Conservation (phyloP, 768 basidiomycete species). For the Suillus subalutaceus region DNA sequence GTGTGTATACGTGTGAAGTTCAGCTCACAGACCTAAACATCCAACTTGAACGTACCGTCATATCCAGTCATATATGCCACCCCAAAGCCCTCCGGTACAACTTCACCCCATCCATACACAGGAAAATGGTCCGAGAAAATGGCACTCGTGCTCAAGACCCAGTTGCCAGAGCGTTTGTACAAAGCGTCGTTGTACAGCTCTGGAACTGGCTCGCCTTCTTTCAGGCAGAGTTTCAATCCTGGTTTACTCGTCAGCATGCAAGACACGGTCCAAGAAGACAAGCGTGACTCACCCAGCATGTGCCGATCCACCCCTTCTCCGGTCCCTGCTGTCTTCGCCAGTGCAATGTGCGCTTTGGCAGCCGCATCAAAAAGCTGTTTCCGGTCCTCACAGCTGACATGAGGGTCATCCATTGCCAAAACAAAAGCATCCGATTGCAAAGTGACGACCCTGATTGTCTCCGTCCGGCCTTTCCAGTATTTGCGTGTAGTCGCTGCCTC, state of each 20-base stretch:
- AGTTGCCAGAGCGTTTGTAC: conserved; percentile 69
- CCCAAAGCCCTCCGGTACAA: conserved; percentile 93
- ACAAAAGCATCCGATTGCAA: conserved; percentile 79
- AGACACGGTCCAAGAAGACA: neutral
- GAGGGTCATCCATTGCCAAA: conserved; percentile 65
- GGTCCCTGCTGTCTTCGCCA: conserved; percentile 67
- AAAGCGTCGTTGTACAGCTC: conserved; percentile 78
- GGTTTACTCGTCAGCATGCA: neutral
- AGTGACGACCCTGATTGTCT: conserved; percentile 87
- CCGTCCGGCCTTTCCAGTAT: conserved; percentile 89
- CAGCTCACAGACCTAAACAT: conserved; percentile 13
- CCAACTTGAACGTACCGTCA: conserved; percentile 51
- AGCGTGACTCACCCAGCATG: conserved; percentile 63
- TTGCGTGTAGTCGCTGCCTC: conserved; percentile 91
- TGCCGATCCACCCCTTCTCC: conserved; percentile 87
- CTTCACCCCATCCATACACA: conserved; percentile 94
- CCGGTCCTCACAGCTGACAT: conserved; percentile 41
- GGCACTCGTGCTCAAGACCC: conserved; percentile 90
- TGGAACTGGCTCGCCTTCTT: conserved; percentile 64
- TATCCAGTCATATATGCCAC: conserved; percentile 94
- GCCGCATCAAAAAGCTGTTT: conserved; percentile 61
- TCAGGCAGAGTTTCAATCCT: conserved; percentile 75
- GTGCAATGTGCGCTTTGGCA: conserved; percentile 59
- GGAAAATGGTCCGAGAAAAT: conserved; percentile 84
- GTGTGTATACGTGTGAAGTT: neutral